Evolutionary conservation across 2,329 filamentous ascomycete species (phyloP).

Genomic region (Didymella sp.): DNA sequence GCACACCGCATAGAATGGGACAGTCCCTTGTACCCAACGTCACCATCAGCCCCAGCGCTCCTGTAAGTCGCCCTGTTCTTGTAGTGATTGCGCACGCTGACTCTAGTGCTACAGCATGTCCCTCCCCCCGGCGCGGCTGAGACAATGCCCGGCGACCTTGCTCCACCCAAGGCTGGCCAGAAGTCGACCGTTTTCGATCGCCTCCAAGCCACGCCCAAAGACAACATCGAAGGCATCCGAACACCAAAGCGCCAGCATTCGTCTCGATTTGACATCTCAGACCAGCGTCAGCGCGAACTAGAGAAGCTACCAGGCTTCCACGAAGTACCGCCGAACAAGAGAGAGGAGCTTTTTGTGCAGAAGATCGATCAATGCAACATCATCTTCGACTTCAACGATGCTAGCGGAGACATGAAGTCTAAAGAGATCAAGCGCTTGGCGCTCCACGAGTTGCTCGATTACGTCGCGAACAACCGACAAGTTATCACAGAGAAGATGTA

Average conservation of each 20-base stretch:
- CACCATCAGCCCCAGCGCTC: slow-evolving; percentile 91
- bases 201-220: slow-evolving; percentile 91
- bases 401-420: slow-evolving; percentile 97
- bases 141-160: slow-evolving; percentile 97
- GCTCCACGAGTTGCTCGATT: slow-evolving; percentile 93
- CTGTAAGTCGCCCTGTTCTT: slow-evolving; percentile 50
- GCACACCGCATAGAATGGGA: slow-evolving; percentile 69
- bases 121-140: slow-evolving; percentile 92
- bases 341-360: slow-evolving; percentile 98
- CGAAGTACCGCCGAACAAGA: slow-evolving; percentile 91
- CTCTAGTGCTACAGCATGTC: slow-evolving; percentile 69
- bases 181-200: slow-evolving; percentile 90
- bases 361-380: slow-evolving; percentile 99
- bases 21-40: slow-evolving; percentile 79
- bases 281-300: slow-evolving; percentile 84
- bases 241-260: slow-evolving; percentile 97
- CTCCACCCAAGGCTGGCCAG: slow-evolving; percentile 87
- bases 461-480: slow-evolving; percentile 97
- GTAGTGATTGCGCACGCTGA: background rate
- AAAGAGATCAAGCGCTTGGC: slow-evolving; percentile 99
- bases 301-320: slow-evolving; percentile 98
- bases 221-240: slow-evolving; percentile 92
- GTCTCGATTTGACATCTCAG: slow-evolving; percentile 96
- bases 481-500: slow-evolving; percentile 99
- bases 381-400: slow-evolving; percentile 99